Evolutionary conservation across 257 asterid species (phyloP), one percentile per base, ranked within the genome.

Genomic region (Avicennia marina): DNA sequence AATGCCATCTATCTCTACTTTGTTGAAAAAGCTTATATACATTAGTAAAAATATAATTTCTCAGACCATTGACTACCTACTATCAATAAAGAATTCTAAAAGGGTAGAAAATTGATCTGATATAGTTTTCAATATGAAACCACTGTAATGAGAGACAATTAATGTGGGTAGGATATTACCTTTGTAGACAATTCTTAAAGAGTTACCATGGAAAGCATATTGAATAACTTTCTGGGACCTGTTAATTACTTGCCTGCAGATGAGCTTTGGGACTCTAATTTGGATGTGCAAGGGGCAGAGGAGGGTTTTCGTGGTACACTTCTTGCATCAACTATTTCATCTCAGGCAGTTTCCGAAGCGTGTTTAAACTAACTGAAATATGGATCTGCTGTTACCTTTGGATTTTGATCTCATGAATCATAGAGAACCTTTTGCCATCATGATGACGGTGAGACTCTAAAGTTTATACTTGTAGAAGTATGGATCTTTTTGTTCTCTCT

Each of bases 271-370:
- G 93, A 77, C 70, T 73, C 86, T 31, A 88, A 76, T 73, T 49
- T 66, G 71, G 90, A 86, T 40, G 42, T 58, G 19, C 77, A 65
- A 46, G 75, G 60, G 69, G 68, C 76, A 22, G 98, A 89, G 72
- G 95, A 70, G 67, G 98, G 98, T 48, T 93, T 93, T 60, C 90
- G 98, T 45, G 98, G 97, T 64, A 86, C 98, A 47, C 95, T 93
- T 67, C 89, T 93, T 58, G 51, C 97, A 43, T 91, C 98, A 58
- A 72, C 77, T 60, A 67, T 83, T 66, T 73, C 95, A 44, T 63
- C 89, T 22, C 95, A 67, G 59, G 73, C 71, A 11, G 75, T 79
- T 56, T 76, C 88, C 21, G 91, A 83, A 78, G 84, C 87, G 57
- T 83, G 91, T 71, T 63, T 50, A 40, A 90, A 82, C 66, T 79